Conservation (phyloP, 441 rosid genomes). For the Erodium trifolium region DNA sequence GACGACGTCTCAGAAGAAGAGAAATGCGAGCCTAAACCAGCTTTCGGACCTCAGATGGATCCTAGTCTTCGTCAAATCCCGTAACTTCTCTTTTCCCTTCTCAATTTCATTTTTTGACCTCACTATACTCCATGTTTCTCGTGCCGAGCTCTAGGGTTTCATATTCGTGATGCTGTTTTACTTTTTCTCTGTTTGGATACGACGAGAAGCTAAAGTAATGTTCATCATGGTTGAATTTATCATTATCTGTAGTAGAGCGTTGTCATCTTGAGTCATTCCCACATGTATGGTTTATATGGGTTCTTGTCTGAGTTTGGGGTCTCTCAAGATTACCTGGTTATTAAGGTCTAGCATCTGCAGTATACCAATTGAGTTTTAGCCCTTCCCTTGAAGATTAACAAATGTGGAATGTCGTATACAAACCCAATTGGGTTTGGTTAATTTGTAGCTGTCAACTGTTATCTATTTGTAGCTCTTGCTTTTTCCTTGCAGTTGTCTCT, state of each 20-base stretch:
- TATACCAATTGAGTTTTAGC: neutral
- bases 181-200: neutral
- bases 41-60: constrained; percentile 10
- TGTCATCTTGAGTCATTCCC: neutral
- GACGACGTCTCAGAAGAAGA: constrained; percentile 28
- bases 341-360: neutral
- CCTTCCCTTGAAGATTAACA: neutral
- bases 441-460: neutral
- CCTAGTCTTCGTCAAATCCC: neutral
- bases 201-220: neutral
- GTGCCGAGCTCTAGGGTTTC: neutral
- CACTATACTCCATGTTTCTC: neutral
- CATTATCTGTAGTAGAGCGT: neutral
- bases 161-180: neutral
- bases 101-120: neutral
- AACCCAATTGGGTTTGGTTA: neutral
- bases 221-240: neutral
- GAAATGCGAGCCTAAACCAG: constrained; percentile 10
- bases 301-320: neutral
- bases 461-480: too few species aligned
- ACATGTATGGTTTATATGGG: neutral
- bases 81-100: neutral
- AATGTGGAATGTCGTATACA: neutral
- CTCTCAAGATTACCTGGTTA: neutral
- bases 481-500: neutral